Percentiles rank a stretch among this genome's conserved stretches.
Evolutionary conservation across 176 grass and related monocot species (phyloP).

Genomic region (Secale cereale): DNA sequence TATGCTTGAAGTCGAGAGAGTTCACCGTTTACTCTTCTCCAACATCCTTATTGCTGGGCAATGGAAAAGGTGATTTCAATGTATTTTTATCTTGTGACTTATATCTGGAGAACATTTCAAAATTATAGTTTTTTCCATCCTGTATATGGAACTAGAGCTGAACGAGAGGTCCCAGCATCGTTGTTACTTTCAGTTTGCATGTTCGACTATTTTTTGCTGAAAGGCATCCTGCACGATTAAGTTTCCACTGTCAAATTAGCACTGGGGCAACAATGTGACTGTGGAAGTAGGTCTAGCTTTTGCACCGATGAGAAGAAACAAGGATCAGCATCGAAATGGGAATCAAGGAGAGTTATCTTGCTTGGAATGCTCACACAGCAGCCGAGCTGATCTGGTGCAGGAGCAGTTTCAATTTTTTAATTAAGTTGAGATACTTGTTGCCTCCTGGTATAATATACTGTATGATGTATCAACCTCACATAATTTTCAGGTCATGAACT

Average conservation of each 20-base stretch:
- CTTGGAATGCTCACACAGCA: background rate
- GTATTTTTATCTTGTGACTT: too few relatives aligned
- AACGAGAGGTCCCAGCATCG: too few relatives aligned
- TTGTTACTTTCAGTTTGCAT: too few relatives aligned
- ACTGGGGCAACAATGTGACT: background rate
- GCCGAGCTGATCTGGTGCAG: background rate
- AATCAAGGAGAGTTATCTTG: background rate
- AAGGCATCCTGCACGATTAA: background rate
- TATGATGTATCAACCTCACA: background rate
- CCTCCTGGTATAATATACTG: background rate
- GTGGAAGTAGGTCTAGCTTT: background rate
- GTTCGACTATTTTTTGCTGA: background rate
- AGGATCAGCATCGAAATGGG: background rate
- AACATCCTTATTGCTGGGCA: too few relatives aligned
- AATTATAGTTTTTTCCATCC: too few relatives aligned
- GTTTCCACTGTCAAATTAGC: background rate
- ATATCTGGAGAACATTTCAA: too few relatives aligned
- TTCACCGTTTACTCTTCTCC: too few relatives aligned
- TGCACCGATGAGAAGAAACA: background rate
- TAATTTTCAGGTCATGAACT: background rate
- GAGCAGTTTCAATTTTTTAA: background rate
- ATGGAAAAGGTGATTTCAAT: too few relatives aligned
- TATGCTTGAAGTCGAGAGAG: too few relatives aligned
- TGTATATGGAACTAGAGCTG: too few relatives aligned
- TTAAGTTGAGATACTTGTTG: background rate